Base-by-base conservation (phyloP, 441 rosid genomes). In the Metrosideros polymorpha region DNA sequence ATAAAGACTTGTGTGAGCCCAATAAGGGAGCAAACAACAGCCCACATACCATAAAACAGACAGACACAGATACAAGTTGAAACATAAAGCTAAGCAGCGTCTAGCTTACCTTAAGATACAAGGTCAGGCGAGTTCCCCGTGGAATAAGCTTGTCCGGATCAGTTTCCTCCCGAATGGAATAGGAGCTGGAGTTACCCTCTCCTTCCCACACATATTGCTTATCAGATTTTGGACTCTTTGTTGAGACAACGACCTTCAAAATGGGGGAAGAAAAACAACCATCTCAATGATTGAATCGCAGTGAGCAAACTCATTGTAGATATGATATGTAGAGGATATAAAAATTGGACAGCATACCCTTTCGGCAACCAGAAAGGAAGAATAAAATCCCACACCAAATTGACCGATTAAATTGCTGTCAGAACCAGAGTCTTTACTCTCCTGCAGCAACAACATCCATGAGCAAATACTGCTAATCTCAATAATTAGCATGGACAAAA, bases 371-470 rank as follows among this genome's bases (percentile, higher is more conserved):
- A 97, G 92, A 89, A 97, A 97, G 82, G 99, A 89, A 56, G 99
- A 97, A 90, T 97, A 97, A 89, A 97, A 97, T n/a, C 99, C 99
- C 63, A 97, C 99, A 89, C 99, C 99, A 86, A 97, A 97, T 88
- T 97, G 99, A 82, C 99, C 99, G 47, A 97, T 97, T 89, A 97
- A 93, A 92, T 96, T 97, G 89, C 56, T 94, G 86, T 97, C 96
- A 39, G 91, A 89, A 86, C 98, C 94, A 25, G 96, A 94, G 86
- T 95, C 98, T 89, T 95, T 97, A 89, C 94, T 94, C 79, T 96
- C 99, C 99, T 97, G 96, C 89, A 51, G 79, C 79, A 91, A 66
- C 6, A 63, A 86, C 29, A 85, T 75, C 50, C 14, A 49, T 47
- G 15, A 53, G 84, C 47, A 39, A 71, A 71, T 71, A 71, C 47